Evolutionary conservation across 108 stramenopile species (phyloP).

Genomic region (Thalassiosira profunda): DNA sequence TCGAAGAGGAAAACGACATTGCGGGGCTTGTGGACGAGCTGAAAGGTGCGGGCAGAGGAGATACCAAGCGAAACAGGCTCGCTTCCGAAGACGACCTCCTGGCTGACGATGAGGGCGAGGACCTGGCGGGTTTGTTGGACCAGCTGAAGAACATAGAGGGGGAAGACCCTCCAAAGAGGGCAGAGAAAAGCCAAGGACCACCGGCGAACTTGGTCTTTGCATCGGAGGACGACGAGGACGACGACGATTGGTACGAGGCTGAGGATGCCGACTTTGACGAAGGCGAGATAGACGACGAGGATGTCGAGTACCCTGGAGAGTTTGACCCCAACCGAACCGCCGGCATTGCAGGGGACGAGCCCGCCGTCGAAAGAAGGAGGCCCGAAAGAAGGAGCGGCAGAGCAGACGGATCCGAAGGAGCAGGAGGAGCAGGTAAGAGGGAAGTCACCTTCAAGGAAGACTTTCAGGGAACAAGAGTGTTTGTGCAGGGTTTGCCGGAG

Average conservation of each 20-base stretch:
- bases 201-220: slow-evolving; percentile 26
- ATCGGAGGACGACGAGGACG: slow-evolving; percentile 16
- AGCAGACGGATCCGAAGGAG: too few relatives aligned
- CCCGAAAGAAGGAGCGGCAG: too few relatives aligned
- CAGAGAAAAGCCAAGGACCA: not conserved
- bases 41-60: not conserved
- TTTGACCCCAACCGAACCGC: slow-evolving; percentile 26
- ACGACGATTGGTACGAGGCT: slow-evolving; percentile 14
- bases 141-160: not conserved
- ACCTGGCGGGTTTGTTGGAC: not conserved
- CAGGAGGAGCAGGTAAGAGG: not conserved
- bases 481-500: slow-evolving; percentile 76
- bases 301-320: too few relatives aligned
- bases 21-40: not conserved
- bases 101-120: not conserved
- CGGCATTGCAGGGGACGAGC: not conserved
- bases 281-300: too few relatives aligned
- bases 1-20: not conserved
- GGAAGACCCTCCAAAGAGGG: not conserved
- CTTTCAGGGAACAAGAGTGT: slow-evolving; percentile 81
- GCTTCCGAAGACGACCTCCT: not conserved
- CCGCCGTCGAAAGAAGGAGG: not conserved
- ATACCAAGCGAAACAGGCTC: not conserved
- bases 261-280: too few relatives aligned
- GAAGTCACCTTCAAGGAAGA: slow-evolving; percentile 32